phyloP scores from a whole-genome alignment of 371 early-diverging fungal genomes.

The Mucor piriformis region DNA sequence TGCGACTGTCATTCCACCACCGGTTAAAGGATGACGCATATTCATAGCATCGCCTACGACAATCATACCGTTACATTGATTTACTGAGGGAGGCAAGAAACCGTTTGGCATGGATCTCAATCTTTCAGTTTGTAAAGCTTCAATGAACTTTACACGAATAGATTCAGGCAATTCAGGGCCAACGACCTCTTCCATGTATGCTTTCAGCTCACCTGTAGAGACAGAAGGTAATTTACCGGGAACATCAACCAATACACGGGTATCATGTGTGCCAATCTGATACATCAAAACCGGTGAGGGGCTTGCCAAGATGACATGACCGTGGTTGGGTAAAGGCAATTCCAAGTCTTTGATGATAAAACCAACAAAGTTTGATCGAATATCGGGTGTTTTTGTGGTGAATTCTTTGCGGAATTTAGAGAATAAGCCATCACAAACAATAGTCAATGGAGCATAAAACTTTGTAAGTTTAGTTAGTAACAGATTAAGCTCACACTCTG shows the following conservation, averaged over 20 bases:
- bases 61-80: constrained; percentile 69
- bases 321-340: constrained; percentile 83
- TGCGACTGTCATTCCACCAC: constrained; percentile 95
- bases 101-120: constrained; percentile 92
- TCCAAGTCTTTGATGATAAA: constrained; percentile 63
- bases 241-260: constrained; percentile 87
- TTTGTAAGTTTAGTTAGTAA: too few species aligned
- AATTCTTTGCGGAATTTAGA: constrained; percentile 89
- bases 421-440: constrained; percentile 90
- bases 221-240: constrained; percentile 81
- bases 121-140: constrained; percentile 73
- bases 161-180: constrained; percentile 67
- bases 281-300: constrained; percentile 88
- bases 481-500: too few species aligned
- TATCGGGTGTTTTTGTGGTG: constrained; percentile 58
- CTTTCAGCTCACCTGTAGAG: constrained; percentile 59
- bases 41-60: constrained; percentile 93
- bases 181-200: constrained; percentile 58
- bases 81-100: constrained; percentile 75
- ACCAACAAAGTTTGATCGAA: constrained; percentile 82
- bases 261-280: constrained; percentile 84
- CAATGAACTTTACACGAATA: constrained; percentile 67
- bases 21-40: constrained; percentile 92
- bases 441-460: constrained; percentile 74
- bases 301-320: constrained; percentile 86